These are phyloP conservation scores for Monilinia fructigena DNA, from an alignment of 2,329 filamentous ascomycete genomes.

Conservation along the genomic window DNA sequence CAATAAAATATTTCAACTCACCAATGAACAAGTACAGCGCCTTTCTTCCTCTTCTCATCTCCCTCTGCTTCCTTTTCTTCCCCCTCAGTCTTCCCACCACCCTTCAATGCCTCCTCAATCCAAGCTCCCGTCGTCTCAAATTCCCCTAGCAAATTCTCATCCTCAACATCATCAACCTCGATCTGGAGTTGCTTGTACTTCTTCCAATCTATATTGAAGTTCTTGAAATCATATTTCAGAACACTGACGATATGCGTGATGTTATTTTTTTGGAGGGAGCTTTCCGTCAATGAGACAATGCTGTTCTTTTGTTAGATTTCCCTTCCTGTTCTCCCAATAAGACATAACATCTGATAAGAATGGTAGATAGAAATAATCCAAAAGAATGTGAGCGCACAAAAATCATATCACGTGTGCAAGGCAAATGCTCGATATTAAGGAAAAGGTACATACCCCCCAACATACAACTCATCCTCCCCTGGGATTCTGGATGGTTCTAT, in stretches of 20 bases:
- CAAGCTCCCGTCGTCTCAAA: constrained; percentile 77
- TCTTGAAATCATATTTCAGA: constrained; percentile 58
- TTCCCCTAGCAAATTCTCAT: constrained; percentile 81
- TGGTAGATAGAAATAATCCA: constrained; percentile 15
- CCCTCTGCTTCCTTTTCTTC: constrained; percentile 45
- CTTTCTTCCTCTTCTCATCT: constrained; percentile 48
- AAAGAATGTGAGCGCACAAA: constrained; percentile 30
- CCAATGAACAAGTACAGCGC: constrained; percentile 69
- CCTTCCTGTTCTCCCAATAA: background rate
- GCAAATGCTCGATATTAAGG: constrained; percentile 20
- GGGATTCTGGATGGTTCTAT: constrained; percentile 66
- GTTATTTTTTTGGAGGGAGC: constrained; percentile 66
- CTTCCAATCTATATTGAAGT: constrained; percentile 50
- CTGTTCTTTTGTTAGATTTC: constrained; percentile 47
- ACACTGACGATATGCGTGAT: constrained; percentile 94
- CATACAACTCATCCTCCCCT: constrained; percentile 69
- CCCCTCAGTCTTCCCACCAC: constrained; percentile 45
- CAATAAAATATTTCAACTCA: constrained; percentile 46
- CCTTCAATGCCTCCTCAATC: constrained; percentile 71
- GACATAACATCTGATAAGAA: constrained; percentile 3
- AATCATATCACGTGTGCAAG: constrained; percentile 36
- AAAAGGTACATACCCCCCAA: constrained; percentile 65
- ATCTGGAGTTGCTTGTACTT: constrained; percentile 72
- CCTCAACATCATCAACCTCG: constrained; percentile 86
- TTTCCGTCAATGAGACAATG: constrained; percentile 70